Conservation (phyloP, 2,329 filamentous ascomycete genomes). For the Apiospora malaysiana region DNA sequence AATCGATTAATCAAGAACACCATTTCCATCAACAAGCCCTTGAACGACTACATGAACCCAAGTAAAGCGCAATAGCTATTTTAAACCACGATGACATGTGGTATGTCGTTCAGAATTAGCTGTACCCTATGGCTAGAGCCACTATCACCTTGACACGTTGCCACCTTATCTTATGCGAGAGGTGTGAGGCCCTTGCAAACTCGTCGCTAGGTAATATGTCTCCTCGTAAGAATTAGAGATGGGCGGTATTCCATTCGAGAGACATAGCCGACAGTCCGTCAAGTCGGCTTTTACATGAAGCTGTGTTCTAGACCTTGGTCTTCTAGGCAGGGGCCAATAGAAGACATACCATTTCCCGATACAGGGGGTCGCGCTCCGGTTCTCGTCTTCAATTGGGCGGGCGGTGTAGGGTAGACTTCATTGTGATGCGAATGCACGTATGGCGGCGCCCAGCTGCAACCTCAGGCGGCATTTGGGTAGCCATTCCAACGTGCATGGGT, state of each 20-base stretch:
- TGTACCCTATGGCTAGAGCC: too few relatives aligned
- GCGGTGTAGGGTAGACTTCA: neutral
- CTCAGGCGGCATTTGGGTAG: neutral
- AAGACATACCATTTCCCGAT: neutral
- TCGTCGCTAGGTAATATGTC: neutral
- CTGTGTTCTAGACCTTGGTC: constrained; percentile 5
- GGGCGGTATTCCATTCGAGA: neutral
- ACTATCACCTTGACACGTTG: too few relatives aligned
- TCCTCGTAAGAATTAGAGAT: neutral
- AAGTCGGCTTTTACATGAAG: neutral
- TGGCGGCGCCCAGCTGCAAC: neutral
- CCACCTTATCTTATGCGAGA: too few relatives aligned
- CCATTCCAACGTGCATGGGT: neutral
- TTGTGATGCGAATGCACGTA: neutral
- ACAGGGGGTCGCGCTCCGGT: neutral
- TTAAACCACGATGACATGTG: neutral
- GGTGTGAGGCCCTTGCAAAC: neutral
- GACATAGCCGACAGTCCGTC: neutral
- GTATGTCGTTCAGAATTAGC: neutral
- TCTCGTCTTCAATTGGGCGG: neutral
- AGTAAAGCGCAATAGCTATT: neutral
- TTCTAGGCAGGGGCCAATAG: neutral
- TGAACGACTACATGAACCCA: neutral
- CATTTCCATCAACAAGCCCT: neutral
- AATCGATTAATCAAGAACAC: neutral